Conservation (phyloP, 1,139 yeast species). For the Trichomonascaceae sp. region DNA sequence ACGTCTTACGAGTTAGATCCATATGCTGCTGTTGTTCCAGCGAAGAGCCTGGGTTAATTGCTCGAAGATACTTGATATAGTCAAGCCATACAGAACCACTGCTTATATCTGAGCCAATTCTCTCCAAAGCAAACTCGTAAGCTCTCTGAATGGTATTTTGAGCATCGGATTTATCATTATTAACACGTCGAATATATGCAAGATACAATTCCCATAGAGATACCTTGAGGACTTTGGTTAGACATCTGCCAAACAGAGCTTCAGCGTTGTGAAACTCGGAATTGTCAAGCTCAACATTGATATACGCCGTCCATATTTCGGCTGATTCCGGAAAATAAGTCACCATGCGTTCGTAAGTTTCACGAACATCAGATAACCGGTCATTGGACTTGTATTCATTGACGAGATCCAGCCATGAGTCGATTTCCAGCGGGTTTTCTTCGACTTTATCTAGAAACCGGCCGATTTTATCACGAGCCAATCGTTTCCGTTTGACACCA, state of each 20-base stretch:
- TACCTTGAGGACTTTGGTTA: constrained; percentile 54
- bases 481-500: constrained; percentile 26
- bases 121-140: constrained; percentile 72
- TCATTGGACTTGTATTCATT: constrained; percentile 52
- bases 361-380: constrained; percentile 56
- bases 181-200: constrained; percentile 61
- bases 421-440: constrained; percentile 51
- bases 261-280: constrained; percentile 68
- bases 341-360: constrained; percentile 56
- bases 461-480: constrained; percentile 45
- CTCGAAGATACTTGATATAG: constrained; percentile 69
- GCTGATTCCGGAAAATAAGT: constrained; percentile 58
- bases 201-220: constrained; percentile 71
- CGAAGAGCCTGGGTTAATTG: constrained; percentile 71
- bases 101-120: constrained; percentile 72
- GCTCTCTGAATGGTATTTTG: constrained; percentile 72
- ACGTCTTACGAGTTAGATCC: constrained; percentile 70
- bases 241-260: constrained; percentile 53
- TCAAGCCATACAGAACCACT: constrained; percentile 77
- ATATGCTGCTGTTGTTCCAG: constrained; percentile 86
- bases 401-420: constrained; percentile 53
- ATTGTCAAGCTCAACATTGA: constrained; percentile 60
- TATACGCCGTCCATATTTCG: constrained; percentile 62
- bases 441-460: constrained; percentile 56
- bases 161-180: constrained; percentile 64